Base-by-base conservation (phyloP, 1,284 basidiomycete species). In the Ustanciosporium gigantosporum region DNA sequence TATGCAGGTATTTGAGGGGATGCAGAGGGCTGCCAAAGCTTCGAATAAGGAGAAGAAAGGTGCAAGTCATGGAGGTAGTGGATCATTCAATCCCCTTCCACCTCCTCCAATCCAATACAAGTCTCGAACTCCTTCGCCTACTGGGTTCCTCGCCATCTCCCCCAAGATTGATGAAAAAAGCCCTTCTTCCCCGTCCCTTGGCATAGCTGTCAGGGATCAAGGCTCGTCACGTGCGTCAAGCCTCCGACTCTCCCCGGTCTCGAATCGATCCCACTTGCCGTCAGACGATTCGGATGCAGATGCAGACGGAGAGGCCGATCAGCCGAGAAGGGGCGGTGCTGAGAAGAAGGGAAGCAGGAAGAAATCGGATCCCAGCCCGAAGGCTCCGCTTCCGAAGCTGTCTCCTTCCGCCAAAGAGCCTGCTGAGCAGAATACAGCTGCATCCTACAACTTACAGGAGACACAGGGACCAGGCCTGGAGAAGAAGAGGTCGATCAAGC, bases 221-320 rank as follows among this genome's bases (percentile, higher is more conserved):
- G 27, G 22, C 36, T 8, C 13, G 6, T 27, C 38, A 4, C 24
- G 38, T 4, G 23, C n/a, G 7, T 22, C 36, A 3, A 40, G 31
- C 3, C 36, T 46, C 35, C 44, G 40, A 5, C 24, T 36, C 3
- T 64, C 60, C 17, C 60, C 60, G 2, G 58, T 24, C 2, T 56
- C 52, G 11, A 22, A 39, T 5, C 25, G 51, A 27, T 47, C 41
- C 3, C 43, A 32, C 23, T n/a, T 58, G 29, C 31, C 40, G 2
- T 46, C 49, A 9, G 44, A 45, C 5, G 60, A 65, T 13, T 53
- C 49, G 31, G 60, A 65, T n/a, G 53, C 40, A 11, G 55, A 65
- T 36, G 60, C 60, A 7, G 60, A 65, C 21, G 60, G 38, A 11
- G 60, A 65, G 27, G 46, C 19, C 6, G 55, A 65, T 17, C 36